Evolutionary conservation across 805 yeast genomes (phyloP).

Genomic region (Lachancea dasiensis): DNA sequence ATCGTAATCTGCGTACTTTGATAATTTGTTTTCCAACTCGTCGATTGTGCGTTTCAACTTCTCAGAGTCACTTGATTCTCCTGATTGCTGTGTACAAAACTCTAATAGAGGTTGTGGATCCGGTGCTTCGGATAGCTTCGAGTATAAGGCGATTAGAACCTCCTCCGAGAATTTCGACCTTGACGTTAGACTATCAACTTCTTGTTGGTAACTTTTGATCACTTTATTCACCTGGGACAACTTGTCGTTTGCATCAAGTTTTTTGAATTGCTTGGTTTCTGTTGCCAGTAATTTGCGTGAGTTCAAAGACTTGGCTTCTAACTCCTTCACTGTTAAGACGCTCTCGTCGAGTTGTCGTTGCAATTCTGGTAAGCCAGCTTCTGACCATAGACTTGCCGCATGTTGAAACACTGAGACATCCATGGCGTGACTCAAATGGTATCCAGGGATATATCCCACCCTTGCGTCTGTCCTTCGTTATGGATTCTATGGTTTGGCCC

Average conservation of each 20-base stretch:
- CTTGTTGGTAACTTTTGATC: slow-evolving; percentile 74
- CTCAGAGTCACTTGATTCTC: slow-evolving; percentile 47
- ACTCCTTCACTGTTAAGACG: slow-evolving; percentile 64
- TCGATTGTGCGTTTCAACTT: slow-evolving; percentile 46
- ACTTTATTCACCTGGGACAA: slow-evolving; percentile 41
- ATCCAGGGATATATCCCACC: too few relatives aligned
- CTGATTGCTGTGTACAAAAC: slow-evolving; percentile 59
- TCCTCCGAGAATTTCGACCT: slow-evolving; percentile 71
- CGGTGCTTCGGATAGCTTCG: slow-evolving; percentile 80
- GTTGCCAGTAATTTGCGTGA: slow-evolving; percentile 73
- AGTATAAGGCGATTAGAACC: slow-evolving; percentile 67
- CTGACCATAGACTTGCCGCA: slow-evolving; percentile 71
- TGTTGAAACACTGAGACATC: slow-evolving; percentile 18
- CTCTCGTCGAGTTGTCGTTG: slow-evolving; percentile 71
- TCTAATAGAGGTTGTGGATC: slow-evolving; percentile 83
- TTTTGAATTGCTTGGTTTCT: slow-evolving; percentile 76
- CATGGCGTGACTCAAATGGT: too few relatives aligned
- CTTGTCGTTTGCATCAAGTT: slow-evolving; percentile 61
- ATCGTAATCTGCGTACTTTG: slow-evolving; percentile 72
- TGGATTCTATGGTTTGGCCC: neutral
- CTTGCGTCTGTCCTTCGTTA: neutral
- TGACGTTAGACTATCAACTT: slow-evolving; percentile 75
- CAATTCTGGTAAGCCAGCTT: slow-evolving; percentile 60
- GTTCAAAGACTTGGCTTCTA: slow-evolving; percentile 60
- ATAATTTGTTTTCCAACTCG: slow-evolving; percentile 49